Base-by-base conservation (phyloP, 2,329 filamentous ascomycete species). In the Fusarium devonianum region DNA sequence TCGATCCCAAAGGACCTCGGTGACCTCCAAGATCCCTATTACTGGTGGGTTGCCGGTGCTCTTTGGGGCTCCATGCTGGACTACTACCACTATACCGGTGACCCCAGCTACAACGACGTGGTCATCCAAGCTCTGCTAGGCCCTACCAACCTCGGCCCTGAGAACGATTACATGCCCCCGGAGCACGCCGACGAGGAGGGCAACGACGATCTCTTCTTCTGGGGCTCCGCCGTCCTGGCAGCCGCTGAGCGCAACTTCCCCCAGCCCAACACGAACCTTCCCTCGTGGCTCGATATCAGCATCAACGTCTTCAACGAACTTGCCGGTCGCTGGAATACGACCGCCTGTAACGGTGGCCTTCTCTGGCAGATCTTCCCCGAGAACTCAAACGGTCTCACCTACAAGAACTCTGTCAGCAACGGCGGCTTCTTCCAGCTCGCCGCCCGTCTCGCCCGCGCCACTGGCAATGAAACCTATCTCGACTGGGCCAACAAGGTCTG, bases 381-480 rank as follows among this genome's bases (percentile, higher is more conserved):
- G 62, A 93, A 95, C 67, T 75, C 76, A 35, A 85, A 85, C 54
- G 91, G 90, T 11, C 86, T 92, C 68, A 80, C 84, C 65, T 94
- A 95, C 80, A 94, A 92, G 73, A 93, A 93, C 74, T 81, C 85
- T 5, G 83, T 92, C 61, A 86, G 86, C 53, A 94, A 94, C 69
- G 90, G 89, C 30, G 86, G 85, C n/a, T 84, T 94, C 67, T 92
- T 95, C 71, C 87, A 92, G 64, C 78, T 96, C 10, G 86, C 87
- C 4, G 89, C 90, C 1, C 86, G 90, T 13, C 78, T 93, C 11
- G 88, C 86, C 18, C 82, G 86, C 35, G 85, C 83, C 51, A 89
- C 86, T 0, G 84, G 83, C 12, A 86, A 89, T 63, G 69, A 79
- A 38, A 87, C 82, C 0, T 89, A 89, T 62, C 55, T 75, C 11